These are phyloP conservation scores for Cyclostephanos tholiformis DNA, from an alignment of 108 stramenopile genomes.

Conservation along the genomic window DNA sequence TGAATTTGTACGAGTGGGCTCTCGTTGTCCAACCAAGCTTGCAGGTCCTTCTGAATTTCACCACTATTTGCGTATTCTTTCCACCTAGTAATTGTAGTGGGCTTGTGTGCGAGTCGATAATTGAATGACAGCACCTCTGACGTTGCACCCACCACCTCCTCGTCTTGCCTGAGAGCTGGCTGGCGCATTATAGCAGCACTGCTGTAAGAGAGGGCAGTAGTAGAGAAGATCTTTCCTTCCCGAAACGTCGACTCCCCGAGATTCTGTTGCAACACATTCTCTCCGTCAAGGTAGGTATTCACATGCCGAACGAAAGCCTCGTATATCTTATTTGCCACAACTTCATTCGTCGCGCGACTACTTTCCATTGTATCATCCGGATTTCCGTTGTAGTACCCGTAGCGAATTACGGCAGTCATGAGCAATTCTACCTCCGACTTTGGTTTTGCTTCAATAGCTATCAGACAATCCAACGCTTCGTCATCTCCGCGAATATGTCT, in stretches of 20 bases:
- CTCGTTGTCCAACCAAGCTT: slow-evolving; percentile 16
- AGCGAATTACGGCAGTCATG: slow-evolving; percentile 36
- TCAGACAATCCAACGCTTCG: slow-evolving; percentile 11
- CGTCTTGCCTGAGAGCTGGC: slow-evolving; percentile 61
- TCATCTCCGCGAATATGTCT: slow-evolving; percentile 62
- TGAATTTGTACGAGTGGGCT: slow-evolving; percentile 13
- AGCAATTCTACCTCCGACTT: slow-evolving; percentile 19
- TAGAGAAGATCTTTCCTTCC: slow-evolving; percentile 2
- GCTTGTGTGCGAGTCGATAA: slow-evolving; percentile 27
- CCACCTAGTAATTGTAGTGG: slow-evolving; percentile 25
- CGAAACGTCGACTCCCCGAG: neutral
- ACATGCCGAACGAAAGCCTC: slow-evolving; percentile 26
- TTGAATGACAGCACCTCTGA: slow-evolving; percentile 48
- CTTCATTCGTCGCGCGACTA: slow-evolving; percentile 23
- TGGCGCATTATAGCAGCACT: slow-evolving; percentile 60
- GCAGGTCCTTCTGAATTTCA: slow-evolving; percentile 27
- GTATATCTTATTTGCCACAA: slow-evolving; percentile 47
- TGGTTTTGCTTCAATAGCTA: neutral
- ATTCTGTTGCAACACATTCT: slow-evolving; percentile 6
- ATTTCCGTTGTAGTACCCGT: slow-evolving; percentile 31
- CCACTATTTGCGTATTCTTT: slow-evolving; percentile 32
- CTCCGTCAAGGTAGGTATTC: slow-evolving; percentile 10
- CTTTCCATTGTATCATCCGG: neutral
- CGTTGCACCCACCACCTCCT: slow-evolving; percentile 37
- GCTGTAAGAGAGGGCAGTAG: slow-evolving; percentile 49